A percentile compares a stretch with the other conserved stretches of the same genome.
Evolutionary conservation across 2,329 filamentous ascomycete species (phyloP).

Genomic region (Fusarium caatingaense): DNA sequence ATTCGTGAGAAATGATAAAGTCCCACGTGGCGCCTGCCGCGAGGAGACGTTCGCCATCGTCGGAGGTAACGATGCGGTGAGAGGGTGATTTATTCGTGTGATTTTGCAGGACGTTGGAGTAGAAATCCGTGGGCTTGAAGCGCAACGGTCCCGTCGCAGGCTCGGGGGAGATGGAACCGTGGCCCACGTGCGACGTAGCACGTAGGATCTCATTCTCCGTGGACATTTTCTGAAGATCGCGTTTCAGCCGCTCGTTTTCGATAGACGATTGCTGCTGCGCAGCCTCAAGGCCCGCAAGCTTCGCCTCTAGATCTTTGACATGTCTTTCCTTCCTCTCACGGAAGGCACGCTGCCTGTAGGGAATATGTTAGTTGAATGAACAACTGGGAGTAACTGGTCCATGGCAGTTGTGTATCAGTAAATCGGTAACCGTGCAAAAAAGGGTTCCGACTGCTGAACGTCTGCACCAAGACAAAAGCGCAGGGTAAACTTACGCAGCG

Average conservation of each 20-base stretch:
- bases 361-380: slow-evolving; percentile 29
- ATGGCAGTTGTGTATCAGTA: not conserved
- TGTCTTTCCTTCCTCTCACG: slow-evolving; percentile 95
- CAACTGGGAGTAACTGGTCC: not conserved
- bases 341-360: slow-evolving; percentile 86
- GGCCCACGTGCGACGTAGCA: slow-evolving; percentile 71
- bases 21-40: slow-evolving; percentile 89
- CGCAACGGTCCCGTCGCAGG: slow-evolving; percentile 74
- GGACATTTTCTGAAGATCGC: slow-evolving; percentile 82
- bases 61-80: slow-evolving; percentile 75
- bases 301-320: slow-evolving; percentile 91
- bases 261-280: slow-evolving; percentile 77
- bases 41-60: slow-evolving; percentile 75
- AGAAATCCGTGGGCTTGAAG: slow-evolving; percentile 79
- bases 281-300: slow-evolving; percentile 81
- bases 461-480: not conserved
- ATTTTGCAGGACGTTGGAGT: slow-evolving; percentile 69
- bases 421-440: not conserved
- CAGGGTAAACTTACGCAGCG: slow-evolving; percentile 63
- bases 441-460: not conserved
- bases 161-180: slow-evolving; percentile 56
- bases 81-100: slow-evolving; percentile 72
- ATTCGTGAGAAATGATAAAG: slow-evolving; percentile 81
- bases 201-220: slow-evolving; percentile 95
- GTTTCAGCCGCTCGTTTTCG: slow-evolving; percentile 89